Evolutionary conservation across 352 stramenopile species (phyloP).

Genomic region (Phytophthora podocarpi): DNA sequence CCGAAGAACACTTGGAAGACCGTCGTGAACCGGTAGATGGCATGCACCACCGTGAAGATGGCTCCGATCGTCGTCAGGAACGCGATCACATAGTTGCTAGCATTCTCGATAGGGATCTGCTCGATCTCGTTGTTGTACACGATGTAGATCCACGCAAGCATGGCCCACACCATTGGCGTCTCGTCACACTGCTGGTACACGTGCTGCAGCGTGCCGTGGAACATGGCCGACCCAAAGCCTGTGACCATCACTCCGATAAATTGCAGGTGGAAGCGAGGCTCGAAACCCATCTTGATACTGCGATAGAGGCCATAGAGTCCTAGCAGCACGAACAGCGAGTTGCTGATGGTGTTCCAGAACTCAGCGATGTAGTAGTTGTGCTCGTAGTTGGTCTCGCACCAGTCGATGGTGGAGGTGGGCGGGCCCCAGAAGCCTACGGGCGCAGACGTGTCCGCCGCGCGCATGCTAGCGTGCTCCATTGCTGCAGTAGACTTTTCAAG

Average conservation of each 20-base stretch:
- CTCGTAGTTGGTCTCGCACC: slow-evolving; percentile 88
- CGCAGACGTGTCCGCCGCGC: background rate
- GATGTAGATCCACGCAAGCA: slow-evolving; percentile 85
- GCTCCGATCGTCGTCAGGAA: slow-evolving; percentile 61
- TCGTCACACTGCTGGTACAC: slow-evolving; percentile 88
- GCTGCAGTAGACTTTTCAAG: background rate
- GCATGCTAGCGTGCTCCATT: slow-evolving; percentile 5
- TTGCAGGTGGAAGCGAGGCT: slow-evolving; percentile 76
- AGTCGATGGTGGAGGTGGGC: slow-evolving; percentile 83
- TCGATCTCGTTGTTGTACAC: slow-evolving; percentile 79
- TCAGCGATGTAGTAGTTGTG: slow-evolving; percentile 82
- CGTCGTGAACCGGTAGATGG: slow-evolving; percentile 78
- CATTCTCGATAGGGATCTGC: slow-evolving; percentile 45
- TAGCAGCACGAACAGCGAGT: slow-evolving; percentile 76
- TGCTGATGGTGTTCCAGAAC: slow-evolving; percentile 90
- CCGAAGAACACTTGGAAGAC: slow-evolving; percentile 84
- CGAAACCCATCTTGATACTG: slow-evolving; percentile 68
- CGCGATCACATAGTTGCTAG: slow-evolving; percentile 46
- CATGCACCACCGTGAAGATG: slow-evolving; percentile 73
- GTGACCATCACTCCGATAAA: slow-evolving; percentile 83
- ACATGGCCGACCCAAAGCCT: slow-evolving; percentile 82
- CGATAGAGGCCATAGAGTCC: slow-evolving; percentile 76
- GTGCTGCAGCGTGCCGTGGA: slow-evolving; percentile 85
- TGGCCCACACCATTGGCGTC: slow-evolving; percentile 87
- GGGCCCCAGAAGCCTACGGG: slow-evolving; percentile 68